phyloP scores from a whole-genome alignment of 176 grass and related monocot species.

The Melocanna baccifera region DNA sequence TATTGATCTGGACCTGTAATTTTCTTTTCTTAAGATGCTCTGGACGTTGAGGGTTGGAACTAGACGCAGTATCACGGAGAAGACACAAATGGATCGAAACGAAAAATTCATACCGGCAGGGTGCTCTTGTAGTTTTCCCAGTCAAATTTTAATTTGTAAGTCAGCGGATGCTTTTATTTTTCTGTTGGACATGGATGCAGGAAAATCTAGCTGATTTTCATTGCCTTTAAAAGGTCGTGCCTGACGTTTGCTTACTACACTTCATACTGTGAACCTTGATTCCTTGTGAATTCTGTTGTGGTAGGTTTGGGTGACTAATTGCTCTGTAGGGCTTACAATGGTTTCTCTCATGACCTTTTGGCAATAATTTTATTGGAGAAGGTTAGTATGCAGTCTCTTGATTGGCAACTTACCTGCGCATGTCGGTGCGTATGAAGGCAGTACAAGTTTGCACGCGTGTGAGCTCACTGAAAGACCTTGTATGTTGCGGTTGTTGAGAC shows the following conservation, averaged over 20 bases:
- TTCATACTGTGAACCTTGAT: not conserved
- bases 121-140: slow-evolving; percentile 20
- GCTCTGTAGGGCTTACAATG: not conserved
- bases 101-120: slow-evolving; percentile 28
- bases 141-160: slow-evolving; percentile 43
- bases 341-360: not conserved
- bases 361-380: too few relatives aligned
- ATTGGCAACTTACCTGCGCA: too few relatives aligned
- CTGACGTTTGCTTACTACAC: not conserved
- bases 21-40: slow-evolving; percentile 18
- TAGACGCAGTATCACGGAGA: slow-evolving; percentile 15
- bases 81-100: not conserved
- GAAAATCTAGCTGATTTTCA: slow-evolving; percentile 35
- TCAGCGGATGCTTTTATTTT: slow-evolving; percentile 13
- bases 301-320: not conserved
- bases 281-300: not conserved
- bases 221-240: not conserved
- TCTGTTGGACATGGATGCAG: slow-evolving; percentile 31
- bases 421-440: too few relatives aligned
- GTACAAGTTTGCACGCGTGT: too few relatives aligned
- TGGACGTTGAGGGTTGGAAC: slow-evolving; percentile 22
- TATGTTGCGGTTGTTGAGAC: too few relatives aligned
- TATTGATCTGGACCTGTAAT: slow-evolving; percentile 31
- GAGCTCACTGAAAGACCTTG: too few relatives aligned
- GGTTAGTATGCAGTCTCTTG: too few relatives aligned